phyloP scores from a whole-genome alignment of 345 rosid species.

The Conringia planisiliqua region DNA sequence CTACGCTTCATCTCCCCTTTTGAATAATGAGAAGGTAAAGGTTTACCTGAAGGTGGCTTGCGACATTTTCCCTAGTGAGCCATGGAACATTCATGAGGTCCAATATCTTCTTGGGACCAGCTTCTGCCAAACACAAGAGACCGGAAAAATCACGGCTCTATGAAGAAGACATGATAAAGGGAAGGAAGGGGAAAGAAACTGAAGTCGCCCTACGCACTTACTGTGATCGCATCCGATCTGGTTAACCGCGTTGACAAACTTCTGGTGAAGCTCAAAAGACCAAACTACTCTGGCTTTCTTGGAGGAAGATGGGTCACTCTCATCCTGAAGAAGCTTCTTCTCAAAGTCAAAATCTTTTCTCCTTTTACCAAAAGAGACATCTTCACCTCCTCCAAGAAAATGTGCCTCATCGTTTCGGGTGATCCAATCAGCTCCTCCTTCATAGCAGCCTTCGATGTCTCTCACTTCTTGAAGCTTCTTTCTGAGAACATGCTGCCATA shows the following conservation, averaged over 20 bases:
- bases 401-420: constrained; percentile 50
- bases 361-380: constrained; percentile 45
- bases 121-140: constrained; percentile 70
- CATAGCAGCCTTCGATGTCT: constrained; percentile 57
- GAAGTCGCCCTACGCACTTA: constrained; percentile 59
- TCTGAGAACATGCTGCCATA: constrained; percentile 94
- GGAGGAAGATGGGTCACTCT: constrained; percentile 48
- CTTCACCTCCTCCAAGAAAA: constrained; percentile 57
- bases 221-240: constrained; percentile 86
- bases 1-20: not conserved
- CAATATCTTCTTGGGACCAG: constrained; percentile 92
- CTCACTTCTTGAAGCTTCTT: constrained; percentile 79
- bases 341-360: constrained; percentile 71
- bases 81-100: constrained; percentile 96
- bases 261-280: constrained; percentile 91
- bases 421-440: constrained; percentile 53
- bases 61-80: constrained; percentile 93
- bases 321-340: constrained; percentile 56
- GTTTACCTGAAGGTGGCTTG: constrained; percentile 91
- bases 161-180: constrained; percentile 20
- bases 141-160: constrained; percentile 21
- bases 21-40: not conserved
- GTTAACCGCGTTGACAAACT: constrained; percentile 93
- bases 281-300: constrained; percentile 96
- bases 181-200: constrained; percentile 6